Conservation (phyloP, 495 filamentous ascomycete genomes). For the Hypoxylon cercidicola region DNA sequence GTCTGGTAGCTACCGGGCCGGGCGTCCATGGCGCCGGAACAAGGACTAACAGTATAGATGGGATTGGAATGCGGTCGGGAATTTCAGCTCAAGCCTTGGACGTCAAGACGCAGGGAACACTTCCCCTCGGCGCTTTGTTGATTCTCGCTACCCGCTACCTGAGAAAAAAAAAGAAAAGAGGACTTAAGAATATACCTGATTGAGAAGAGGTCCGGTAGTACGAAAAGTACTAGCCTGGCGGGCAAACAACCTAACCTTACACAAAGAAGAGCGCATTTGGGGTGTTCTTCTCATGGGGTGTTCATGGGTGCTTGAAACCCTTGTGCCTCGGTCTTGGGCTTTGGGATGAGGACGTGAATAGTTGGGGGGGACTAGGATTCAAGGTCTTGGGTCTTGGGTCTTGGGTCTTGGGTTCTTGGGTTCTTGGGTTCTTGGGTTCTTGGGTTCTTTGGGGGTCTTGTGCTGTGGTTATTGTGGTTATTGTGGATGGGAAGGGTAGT, state of each 20-base stretch:
- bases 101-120: conserved; percentile 27
- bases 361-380: too few species aligned
- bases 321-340: not conserved
- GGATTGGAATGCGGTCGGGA: conserved; percentile 2
- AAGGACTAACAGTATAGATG: not conserved
- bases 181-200: conserved; percentile 40
- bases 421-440: too few species aligned
- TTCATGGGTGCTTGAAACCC: conserved; percentile 17
- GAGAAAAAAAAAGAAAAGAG: conserved; percentile 11
- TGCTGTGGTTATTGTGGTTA: too few species aligned
- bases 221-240: conserved; percentile 15
- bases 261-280: conserved; percentile 11
- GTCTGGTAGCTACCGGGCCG: conserved; percentile 46
- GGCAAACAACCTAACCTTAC: conserved; percentile 1
- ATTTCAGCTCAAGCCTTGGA: conserved; percentile 17
- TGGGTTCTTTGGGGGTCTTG: too few species aligned
- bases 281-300: too few species aligned
- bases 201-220: conserved; percentile 39
- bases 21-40: conserved; percentile 36
- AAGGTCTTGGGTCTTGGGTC: too few species aligned
- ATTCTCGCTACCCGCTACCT: not conserved
- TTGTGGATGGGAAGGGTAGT: too few species aligned
- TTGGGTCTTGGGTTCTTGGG: too few species aligned
- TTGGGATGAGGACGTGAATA: too few species aligned
- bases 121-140: conserved; percentile 17